Evolutionary conservation across 192 early-diverging fungal genomes (phyloP).

Genomic region (Dissophora ornata): DNA sequence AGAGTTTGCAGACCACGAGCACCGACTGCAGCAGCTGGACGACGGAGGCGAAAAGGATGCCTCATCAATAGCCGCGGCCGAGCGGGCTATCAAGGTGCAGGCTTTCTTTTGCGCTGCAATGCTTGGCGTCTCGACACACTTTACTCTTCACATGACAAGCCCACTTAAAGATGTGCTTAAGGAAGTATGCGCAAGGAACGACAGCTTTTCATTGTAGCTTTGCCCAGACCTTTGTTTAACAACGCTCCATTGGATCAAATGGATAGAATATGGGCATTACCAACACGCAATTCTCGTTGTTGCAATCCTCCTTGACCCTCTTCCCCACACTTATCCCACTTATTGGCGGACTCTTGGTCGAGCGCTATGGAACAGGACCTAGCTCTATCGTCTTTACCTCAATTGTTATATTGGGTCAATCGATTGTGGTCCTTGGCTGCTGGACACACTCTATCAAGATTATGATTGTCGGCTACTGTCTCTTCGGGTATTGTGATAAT

Average conservation of each 20-base stretch:
- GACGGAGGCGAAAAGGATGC: neutral
- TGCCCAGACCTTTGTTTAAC: no score
- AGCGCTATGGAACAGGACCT: conserved; percentile 57
- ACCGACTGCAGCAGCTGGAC: conserved; percentile 2
- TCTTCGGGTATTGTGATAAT: conserved; percentile 54
- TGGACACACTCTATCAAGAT: conserved; percentile 54
- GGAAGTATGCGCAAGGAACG: conserved; percentile 67
- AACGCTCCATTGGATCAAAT: neutral
- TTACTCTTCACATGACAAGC: conserved; percentile 77
- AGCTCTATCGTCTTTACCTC: conserved; percentile 58
- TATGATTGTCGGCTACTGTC: conserved; percentile 56
- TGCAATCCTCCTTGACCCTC: conserved; percentile 56
- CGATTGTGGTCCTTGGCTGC: conserved; percentile 44
- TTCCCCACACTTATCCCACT: conserved; percentile 57
- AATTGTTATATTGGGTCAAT: conserved; percentile 52
- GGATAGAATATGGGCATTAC: conserved; percentile 53
- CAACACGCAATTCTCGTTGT: conserved; percentile 60
- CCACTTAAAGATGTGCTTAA: conserved; percentile 82
- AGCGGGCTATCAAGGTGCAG: conserved; percentile 33
- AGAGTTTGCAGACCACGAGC: conserved; percentile 16
- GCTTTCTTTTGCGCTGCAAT: conserved; percentile 50
- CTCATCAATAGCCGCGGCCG: conserved; percentile 25
- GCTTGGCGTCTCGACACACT: conserved; percentile 76
- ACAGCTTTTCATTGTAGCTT: no score
- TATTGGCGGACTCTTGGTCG: conserved; percentile 56